Evolutionary conservation across 805 yeast species (phyloP).

Genomic region (Candida verbasci): DNA sequence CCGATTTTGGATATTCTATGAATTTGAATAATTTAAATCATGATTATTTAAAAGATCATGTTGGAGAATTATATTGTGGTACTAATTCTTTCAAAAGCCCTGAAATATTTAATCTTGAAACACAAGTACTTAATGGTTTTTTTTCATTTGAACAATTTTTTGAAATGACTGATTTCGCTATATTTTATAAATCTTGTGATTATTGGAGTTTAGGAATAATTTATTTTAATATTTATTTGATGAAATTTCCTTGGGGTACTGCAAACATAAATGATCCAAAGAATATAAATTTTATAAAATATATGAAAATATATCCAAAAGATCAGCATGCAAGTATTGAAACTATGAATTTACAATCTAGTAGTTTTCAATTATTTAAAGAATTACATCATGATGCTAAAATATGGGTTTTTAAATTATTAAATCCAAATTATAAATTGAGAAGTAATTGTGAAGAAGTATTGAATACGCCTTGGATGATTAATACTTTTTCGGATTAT

Average conservation of each 20-base stretch:
- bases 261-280: slow-evolving; percentile 24
- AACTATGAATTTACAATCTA: slow-evolving; percentile 11
- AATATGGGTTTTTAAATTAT: slow-evolving; percentile 23
- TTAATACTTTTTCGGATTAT: too few relatives aligned
- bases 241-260: slow-evolving; percentile 46
- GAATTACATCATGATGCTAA: slow-evolving; percentile 37
- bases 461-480: slow-evolving; percentile 33
- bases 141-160: slow-evolving; percentile 9
- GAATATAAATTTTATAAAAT: slow-evolving; percentile 20
- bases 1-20: slow-evolving; percentile 79
- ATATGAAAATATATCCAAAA: slow-evolving; percentile 23
- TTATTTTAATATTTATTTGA: slow-evolving; percentile 40
- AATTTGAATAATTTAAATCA: slow-evolving; percentile 21
- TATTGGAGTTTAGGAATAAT: slow-evolving; percentile 51
- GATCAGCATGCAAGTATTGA: slow-evolving; percentile 18
- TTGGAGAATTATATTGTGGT: slow-evolving; percentile 36
- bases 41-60: slow-evolving; percentile 10
- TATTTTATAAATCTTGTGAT: slow-evolving; percentile 36
- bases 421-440: slow-evolving; percentile 26
- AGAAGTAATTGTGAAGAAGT: slow-evolving; percentile 23
- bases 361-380: slow-evolving; percentile 31
- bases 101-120: slow-evolving; percentile 34
- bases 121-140: slow-evolving; percentile 8
- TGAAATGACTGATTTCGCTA: not conserved
- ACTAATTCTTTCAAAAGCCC: slow-evolving; percentile 55